A percentile compares a stretch with the other conserved stretches of the same genome.
Conservation (phyloP, 2,329 filamentous ascomycete species). For the Chrysosporium queenslandicum region DNA sequence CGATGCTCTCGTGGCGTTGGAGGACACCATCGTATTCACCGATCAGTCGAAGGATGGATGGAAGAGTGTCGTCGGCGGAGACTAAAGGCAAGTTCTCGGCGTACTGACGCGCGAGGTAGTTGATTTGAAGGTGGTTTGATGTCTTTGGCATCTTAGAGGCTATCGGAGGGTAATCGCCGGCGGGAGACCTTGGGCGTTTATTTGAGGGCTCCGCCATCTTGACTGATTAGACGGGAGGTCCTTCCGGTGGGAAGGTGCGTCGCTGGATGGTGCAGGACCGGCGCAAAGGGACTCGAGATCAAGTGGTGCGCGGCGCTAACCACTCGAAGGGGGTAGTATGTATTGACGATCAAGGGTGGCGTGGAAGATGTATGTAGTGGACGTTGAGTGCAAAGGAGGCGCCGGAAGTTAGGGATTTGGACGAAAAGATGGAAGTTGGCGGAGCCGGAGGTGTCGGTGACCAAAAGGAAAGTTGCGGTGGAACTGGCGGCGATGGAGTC, state of each 20-base stretch:
- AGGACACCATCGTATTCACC: slow-evolving; percentile 76
- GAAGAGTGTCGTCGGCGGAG: slow-evolving; percentile 58
- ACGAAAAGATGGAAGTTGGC: background rate
- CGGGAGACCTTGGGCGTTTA: slow-evolving; percentile 40
- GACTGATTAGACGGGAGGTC: slow-evolving; percentile 24
- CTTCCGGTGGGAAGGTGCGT: slow-evolving; percentile 21
- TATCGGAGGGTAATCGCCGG: slow-evolving; percentile 31
- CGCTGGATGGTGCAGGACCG: slow-evolving; percentile 2
- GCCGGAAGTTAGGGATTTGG: background rate
- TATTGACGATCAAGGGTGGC: background rate
- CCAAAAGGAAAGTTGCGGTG: slow-evolving; percentile 11
- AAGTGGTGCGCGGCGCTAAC: background rate
- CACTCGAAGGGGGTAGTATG: background rate
- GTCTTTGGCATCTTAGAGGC: slow-evolving; percentile 46
- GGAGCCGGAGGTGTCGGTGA: background rate
- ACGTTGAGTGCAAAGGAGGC: background rate
- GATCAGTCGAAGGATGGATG: slow-evolving; percentile 61
- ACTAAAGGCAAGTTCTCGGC: slow-evolving; percentile 53
- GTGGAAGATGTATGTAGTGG: background rate
- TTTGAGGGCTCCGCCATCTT: slow-evolving; percentile 30
- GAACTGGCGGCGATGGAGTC: slow-evolving; percentile 38
- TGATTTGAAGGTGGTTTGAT: slow-evolving; percentile 55
- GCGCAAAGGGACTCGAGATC: background rate
- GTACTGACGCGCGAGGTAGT: slow-evolving; percentile 56
- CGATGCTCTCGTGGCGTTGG: slow-evolving; percentile 76